A percentile compares a stretch with the other conserved stretches of the same genome.
Evolutionary conservation across 2,329 filamentous ascomycete species (phyloP).

Genomic region (Xylaria sp.): DNA sequence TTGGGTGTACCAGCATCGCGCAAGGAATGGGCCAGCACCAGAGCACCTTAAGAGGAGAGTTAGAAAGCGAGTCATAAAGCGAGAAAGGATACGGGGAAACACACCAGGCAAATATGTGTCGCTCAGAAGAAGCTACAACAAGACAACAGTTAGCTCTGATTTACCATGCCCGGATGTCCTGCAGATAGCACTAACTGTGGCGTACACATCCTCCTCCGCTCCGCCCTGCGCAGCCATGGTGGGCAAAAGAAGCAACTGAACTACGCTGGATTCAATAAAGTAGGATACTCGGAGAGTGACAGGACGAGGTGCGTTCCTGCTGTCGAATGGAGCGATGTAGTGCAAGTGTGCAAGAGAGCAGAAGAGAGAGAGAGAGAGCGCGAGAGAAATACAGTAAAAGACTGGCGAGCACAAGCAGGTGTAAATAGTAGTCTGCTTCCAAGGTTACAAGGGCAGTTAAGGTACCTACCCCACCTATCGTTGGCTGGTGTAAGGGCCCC

Average conservation of each 20-base stretch:
- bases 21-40: conserved; percentile 91
- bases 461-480: too few relatives aligned
- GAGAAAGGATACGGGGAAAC: conserved; percentile 28
- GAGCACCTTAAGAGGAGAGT: conserved; percentile 65
- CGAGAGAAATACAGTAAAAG: neutral
- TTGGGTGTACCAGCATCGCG: conserved; percentile 86
- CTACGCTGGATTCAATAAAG: conserved; percentile 14
- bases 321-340: neutral
- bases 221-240: conserved; percentile 33
- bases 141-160: conserved; percentile 33
- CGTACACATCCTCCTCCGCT: conserved; percentile 54
- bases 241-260: conserved; percentile 18
- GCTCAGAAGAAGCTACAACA: conserved; percentile 78
- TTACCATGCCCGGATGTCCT: conserved; percentile 3
- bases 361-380: too few relatives aligned
- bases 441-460: too few relatives aligned
- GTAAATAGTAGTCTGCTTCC: neutral
- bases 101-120: conserved; percentile 91
- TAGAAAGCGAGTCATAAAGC: conserved; percentile 19
- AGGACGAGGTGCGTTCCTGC: neutral
- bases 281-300: conserved; percentile 2
- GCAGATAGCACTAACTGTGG: conserved; percentile 51
- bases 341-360: neutral
- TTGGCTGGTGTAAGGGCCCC: neutral
- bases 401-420: neutral